Evolutionary conservation across 441 rosid species (phyloP), one percentile per base, ranked within the genome.

Genomic region (Pelargonium fulgidum): DNA sequence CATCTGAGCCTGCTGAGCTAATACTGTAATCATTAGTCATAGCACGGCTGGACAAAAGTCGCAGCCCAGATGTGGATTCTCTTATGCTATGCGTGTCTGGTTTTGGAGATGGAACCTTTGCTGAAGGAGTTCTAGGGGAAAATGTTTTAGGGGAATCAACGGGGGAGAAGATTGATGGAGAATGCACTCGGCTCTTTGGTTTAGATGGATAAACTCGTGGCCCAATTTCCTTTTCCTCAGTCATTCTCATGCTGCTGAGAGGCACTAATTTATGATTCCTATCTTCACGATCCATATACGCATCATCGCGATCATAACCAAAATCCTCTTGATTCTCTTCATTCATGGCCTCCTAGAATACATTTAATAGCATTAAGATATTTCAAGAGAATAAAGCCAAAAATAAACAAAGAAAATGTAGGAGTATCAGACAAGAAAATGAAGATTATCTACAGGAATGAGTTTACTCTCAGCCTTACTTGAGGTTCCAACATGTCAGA

Each of bases 1-100:
- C 76, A 22, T 81, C 85, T 1, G 87, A 82, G 48, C 80, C 85
- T 62, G 71, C 72, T 14, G 84, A 80, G 77, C 76, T 76, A 67
- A 80, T 70, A 76, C 76, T 75, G 75, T 36, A 68, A 42, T 80
- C 81, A 33, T 48, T 73, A 48, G 24, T 72, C 45, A 22, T 69
- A 58, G 59, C 65, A 16, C 67, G 80, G 50, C 65, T 71, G 5
- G 87, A 80, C 39, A 71, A 59, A 70, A 80, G 74, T 42, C 77
- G 79, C 73, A 84, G 69, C 45, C 73, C 5, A 5, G 81, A 22
- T 59, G 65, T 44, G 0, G 78, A 16, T 54, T 78, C 85, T 50
- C 70, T 85, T 66, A 54, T 75, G 20, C 71, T 22, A 44, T 54
- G 73, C 36, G 33, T 26, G 16, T 74, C 73, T 36, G 70, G 59